phyloP scores from a whole-genome alignment of 208 protist species.

The Polymyxa betae region DNA sequence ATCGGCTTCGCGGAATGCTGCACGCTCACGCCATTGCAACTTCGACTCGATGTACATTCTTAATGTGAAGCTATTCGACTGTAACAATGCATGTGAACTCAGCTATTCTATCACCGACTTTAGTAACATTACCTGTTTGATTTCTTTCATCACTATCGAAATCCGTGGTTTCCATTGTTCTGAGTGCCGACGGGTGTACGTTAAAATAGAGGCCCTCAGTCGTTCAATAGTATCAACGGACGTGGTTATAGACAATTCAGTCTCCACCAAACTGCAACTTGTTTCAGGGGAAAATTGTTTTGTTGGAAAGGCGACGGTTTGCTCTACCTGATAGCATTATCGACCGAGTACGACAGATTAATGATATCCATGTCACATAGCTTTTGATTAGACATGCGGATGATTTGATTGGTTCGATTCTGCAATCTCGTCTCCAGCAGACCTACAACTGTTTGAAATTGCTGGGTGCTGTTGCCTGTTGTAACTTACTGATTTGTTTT shows the following conservation, averaged over 20 bases:
- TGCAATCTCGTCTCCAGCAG: background rate
- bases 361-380: background rate
- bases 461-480: background rate
- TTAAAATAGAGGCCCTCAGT: background rate
- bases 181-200: background rate
- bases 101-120: no score
- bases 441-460: background rate
- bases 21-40: background rate
- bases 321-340: background rate
- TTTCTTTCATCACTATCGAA: background rate
- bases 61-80: background rate
- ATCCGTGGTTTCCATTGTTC: background rate
- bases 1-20: background rate
- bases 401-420: background rate
- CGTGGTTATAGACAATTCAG: background rate
- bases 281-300: no score
- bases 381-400: background rate
- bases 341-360: background rate
- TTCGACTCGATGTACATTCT: background rate
- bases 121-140: no score
- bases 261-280: background rate
- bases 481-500: background rate
- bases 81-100: no score
- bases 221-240: background rate
- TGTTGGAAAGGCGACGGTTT: no score